A percentile compares a stretch with the other conserved stretches of the same genome.
phyloP scores from a whole-genome alignment of 108 stramenopile genomes.

The Pseudonitzschia delicatissima region DNA sequence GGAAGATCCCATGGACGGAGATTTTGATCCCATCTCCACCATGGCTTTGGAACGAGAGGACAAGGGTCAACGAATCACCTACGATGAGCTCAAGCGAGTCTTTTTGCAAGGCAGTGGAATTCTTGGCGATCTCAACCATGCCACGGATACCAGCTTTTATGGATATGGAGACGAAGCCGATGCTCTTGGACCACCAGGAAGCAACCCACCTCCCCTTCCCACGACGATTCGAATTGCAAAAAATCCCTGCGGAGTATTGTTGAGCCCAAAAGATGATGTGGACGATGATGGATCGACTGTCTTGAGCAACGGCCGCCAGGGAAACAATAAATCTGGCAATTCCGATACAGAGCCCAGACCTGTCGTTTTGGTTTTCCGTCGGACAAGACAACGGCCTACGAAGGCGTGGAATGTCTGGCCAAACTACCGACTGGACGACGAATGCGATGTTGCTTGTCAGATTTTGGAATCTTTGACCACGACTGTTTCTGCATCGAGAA shows the following conservation, averaged over 20 bases:
- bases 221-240: conserved; percentile 4
- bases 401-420: conserved; percentile 26
- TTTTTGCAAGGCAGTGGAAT: conserved; percentile 24
- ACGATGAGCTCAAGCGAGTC: conserved; percentile 51
- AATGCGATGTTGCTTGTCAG: conserved; percentile 72
- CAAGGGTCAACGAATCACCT: conserved; percentile 67
- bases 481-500: no score
- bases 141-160: not conserved
- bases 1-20: conserved; percentile 15
- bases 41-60: conserved; percentile 69
- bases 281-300: not conserved
- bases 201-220: not conserved
- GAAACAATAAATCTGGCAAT: not conserved
- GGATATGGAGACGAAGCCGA: not conserved
- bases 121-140: not conserved
- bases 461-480: conserved; percentile 19
- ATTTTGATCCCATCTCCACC: conserved; percentile 24
- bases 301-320: not conserved
- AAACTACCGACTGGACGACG: conserved; percentile 85
- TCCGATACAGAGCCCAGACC: conserved; percentile 13
- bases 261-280: not conserved
- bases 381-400: conserved; percentile 56
- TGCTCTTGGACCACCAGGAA: not conserved
- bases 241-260: not conserved
- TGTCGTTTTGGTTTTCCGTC: conserved; percentile 72